Evolutionary conservation across 495 filamentous ascomycete species (phyloP).

Genomic region (Neurospora sp.): DNA sequence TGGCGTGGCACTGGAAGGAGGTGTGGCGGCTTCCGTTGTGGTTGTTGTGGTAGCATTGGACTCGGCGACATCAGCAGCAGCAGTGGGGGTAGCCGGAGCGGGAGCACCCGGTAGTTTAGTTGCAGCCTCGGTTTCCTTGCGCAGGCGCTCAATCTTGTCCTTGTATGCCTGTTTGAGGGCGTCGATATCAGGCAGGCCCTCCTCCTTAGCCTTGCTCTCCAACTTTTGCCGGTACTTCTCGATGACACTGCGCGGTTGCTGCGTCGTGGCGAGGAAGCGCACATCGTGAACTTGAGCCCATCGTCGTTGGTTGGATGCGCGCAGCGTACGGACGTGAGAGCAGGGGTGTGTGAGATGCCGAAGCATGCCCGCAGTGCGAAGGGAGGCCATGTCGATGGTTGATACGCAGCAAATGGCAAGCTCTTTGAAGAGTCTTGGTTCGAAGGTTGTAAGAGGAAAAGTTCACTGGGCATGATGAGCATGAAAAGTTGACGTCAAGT

Average conservation of each 20-base stretch:
- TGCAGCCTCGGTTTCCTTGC: conserved; percentile 40
- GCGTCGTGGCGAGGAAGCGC: conserved; percentile 63
- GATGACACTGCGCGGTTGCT: conserved; percentile 48
- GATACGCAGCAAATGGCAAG: conserved; percentile 20
- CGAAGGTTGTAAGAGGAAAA: not conserved
- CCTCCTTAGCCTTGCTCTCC: conserved; percentile 66
- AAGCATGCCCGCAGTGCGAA: conserved; percentile 13
- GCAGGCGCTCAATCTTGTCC: conserved; percentile 63
- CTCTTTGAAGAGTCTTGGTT: not conserved
- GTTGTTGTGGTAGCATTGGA: not conserved
- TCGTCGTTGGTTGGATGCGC: conserved; percentile 51
- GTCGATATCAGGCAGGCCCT: conserved; percentile 63
- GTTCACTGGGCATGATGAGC: not conserved
- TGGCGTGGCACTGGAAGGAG: conserved; percentile 2
- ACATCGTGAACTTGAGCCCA: conserved; percentile 91
- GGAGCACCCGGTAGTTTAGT: conserved; percentile 15
- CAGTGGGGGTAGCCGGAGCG: conserved; percentile 36
- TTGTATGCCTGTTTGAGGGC: conserved; percentile 74
- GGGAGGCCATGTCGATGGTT: conserved; percentile 9
- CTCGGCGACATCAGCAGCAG: not conserved
- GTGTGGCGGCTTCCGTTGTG: not conserved
- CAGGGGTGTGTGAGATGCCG: conserved; percentile 21
- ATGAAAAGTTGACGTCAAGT: not conserved
- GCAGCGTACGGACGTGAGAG: conserved; percentile 15
- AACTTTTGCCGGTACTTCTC: conserved; percentile 88